Conservation (phyloP, 2,329 filamentous ascomycete species). For the Trichothecium roseum region DNA sequence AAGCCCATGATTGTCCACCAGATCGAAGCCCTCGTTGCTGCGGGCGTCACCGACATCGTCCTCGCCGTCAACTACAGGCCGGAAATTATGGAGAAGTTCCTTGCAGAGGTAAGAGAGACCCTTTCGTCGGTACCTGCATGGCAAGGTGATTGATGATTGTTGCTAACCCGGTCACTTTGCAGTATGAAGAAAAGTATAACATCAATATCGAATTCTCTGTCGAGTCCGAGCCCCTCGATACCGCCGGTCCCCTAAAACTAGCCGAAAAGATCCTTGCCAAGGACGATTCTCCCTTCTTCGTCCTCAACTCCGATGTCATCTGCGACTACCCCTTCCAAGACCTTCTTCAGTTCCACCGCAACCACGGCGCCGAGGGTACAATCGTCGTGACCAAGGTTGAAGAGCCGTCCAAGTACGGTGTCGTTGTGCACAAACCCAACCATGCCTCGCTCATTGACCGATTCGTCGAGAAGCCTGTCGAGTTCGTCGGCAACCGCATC, state of each 20-base stretch:
- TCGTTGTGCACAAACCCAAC: conserved; percentile 92
- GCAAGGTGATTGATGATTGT: neutral
- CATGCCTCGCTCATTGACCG: conserved; percentile 89
- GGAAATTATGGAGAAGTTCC: conserved; percentile 90
- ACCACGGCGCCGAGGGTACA: conserved; percentile 89
- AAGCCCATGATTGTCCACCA: conserved; percentile 99
- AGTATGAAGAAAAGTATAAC: conserved; percentile 87
- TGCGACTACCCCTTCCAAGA: conserved; percentile 95
- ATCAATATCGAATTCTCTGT: conserved; percentile 96
- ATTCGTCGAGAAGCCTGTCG: conserved; percentile 98
- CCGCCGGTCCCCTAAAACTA: conserved; percentile 89
- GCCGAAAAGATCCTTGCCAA: conserved; percentile 87
- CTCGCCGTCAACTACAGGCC: conserved; percentile 98
- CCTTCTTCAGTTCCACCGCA: conserved; percentile 83
- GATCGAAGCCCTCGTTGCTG: conserved; percentile 85
- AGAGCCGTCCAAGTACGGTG: conserved; percentile 97
- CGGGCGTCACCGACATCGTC: conserved; percentile 94
- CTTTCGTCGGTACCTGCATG: no score
- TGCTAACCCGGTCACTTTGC: conserved; percentile 7
- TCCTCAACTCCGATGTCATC: conserved; percentile 96
- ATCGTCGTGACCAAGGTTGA: conserved; percentile 99
- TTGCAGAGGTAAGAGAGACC: conserved; percentile 60
- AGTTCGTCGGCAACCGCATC: conserved; percentile 98
- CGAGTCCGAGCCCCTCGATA: conserved; percentile 90
- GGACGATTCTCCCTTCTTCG: conserved; percentile 92